Conservation (phyloP, 805 yeast species). For the Zygoascus bituminiphila region DNA sequence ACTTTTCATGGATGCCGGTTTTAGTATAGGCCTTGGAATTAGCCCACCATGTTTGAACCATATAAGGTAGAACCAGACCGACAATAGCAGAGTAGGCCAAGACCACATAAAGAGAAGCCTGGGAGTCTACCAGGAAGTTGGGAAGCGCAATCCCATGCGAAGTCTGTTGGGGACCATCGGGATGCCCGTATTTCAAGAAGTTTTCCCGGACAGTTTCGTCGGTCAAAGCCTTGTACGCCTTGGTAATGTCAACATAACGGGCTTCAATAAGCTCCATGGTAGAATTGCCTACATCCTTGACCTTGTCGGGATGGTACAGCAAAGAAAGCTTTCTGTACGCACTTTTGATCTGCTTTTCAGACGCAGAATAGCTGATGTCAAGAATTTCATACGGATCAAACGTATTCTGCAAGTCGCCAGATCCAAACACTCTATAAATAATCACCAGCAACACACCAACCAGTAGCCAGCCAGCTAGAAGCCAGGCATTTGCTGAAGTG, state of each 20-base stretch:
- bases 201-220: constrained; percentile 81
- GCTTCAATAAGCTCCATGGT: constrained; percentile 63
- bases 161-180: constrained; percentile 92
- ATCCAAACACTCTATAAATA: constrained; percentile 33
- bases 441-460: constrained; percentile 35
- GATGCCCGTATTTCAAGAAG: constrained; percentile 84
- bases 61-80: constrained; percentile 68
- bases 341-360: constrained; percentile 70
- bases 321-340: constrained; percentile 81
- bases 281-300: constrained; percentile 47
- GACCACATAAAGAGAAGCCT: constrained; percentile 57
- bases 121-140: constrained; percentile 77
- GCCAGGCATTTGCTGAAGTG: constrained; percentile 29
- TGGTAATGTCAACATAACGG: constrained; percentile 68
- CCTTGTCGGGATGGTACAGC: constrained; percentile 89
- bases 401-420: constrained; percentile 25
- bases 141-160: constrained; percentile 95
- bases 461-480: constrained; percentile 54
- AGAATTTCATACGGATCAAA: constrained; percentile 91
- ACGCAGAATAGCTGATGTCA: constrained; percentile 59
- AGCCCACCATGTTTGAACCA: constrained; percentile 89
- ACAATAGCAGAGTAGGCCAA: constrained; percentile 61
- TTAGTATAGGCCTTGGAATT: constrained; percentile 72
- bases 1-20: constrained; percentile 69
- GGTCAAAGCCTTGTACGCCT: constrained; percentile 92